Evolutionary conservation across 768 basidiomycete species (phyloP), one percentile per base, ranked within the genome.

Genomic region (Mycena haematopus): DNA sequence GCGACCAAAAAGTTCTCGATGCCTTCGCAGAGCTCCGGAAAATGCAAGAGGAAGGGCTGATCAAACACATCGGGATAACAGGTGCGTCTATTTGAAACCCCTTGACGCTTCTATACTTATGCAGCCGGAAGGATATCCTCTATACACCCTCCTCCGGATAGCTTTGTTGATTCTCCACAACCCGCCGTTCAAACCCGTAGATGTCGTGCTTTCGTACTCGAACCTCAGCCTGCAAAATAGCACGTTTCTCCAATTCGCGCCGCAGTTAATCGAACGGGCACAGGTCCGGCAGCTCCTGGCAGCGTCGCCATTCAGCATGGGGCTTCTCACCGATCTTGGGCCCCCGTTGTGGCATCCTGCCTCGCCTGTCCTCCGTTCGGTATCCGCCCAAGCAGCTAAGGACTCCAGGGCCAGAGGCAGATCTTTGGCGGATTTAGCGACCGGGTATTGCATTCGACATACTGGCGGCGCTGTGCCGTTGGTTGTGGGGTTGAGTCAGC

Each of bases 241-340:
- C 58, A 87, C 84, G 17, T 81, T 88, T 71, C 72, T 74, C 42
- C 74, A 79, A 11, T 93, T 87, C 71, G 80, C 82, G 27, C 75
- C 81, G 13, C 81, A 83, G 42, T 82, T 95, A 57, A 78, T 79
- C 65, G 71, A 76, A 21, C 87, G 89, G 24, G 92, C 92, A 0
- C 77, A 84, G 52, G 83, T 96, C 46, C 72, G 74, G 58, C 90
- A 92, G 58, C 78, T 96, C 29, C 56, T 94, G 53, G 79, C 88
- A 2, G 94, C 94, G 1, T 93, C 93, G 2, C 94, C 94, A 9
- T 79, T 96, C 55, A 88, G 84, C 71, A 95, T 95, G 93, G 89
- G 89, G 0, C 82, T 95, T 3, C 81, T 96, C 35, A 86, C 86
- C 0, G 74, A 78, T 10, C 66, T 76, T 3, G 72, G 71, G 0